phyloP scores from a whole-genome alignment of 2,329 filamentous ascomycete species.

The Paecilomyces formosus region DNA sequence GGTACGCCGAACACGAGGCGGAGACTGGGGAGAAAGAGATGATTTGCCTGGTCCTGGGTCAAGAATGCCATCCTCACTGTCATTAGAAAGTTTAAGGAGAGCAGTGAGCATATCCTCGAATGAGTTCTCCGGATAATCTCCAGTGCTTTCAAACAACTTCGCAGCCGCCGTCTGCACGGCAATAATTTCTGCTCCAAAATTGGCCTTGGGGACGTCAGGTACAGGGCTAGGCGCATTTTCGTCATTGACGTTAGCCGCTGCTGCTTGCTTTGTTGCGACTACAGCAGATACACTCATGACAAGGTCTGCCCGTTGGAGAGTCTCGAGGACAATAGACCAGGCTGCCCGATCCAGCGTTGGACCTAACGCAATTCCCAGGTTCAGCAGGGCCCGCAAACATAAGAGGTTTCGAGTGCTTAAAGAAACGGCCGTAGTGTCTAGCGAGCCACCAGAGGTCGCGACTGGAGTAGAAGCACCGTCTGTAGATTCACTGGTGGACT shows the following conservation, averaged over 20 bases:
- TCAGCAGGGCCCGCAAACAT: slow-evolving; percentile 84
- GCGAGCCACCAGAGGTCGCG: slow-evolving; percentile 17
- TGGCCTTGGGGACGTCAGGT: slow-evolving; percentile 47
- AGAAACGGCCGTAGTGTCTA: slow-evolving; percentile 42
- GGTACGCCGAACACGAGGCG: slow-evolving; percentile 15
- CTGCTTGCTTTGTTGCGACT: slow-evolving; percentile 18
- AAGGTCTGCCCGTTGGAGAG: slow-evolving; percentile 85
- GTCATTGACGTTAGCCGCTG: slow-evolving; percentile 15
- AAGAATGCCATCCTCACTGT: slow-evolving; percentile 35
- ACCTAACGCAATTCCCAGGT: slow-evolving; percentile 87
- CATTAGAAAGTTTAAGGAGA: slow-evolving; percentile 61
- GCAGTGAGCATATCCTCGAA: slow-evolving; percentile 72
- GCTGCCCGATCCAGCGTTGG: slow-evolving; percentile 69
- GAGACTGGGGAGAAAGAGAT: slow-evolving; percentile 37
- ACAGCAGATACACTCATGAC: slow-evolving; percentile 51
- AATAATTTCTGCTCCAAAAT: slow-evolving; percentile 72
- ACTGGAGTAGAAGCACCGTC: slow-evolving; percentile 15
- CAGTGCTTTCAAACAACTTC: slow-evolving; percentile 82
- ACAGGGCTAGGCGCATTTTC: slow-evolving; percentile 17
- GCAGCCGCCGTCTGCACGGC: slow-evolving; percentile 83
- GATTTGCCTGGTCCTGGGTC: slow-evolving; percentile 43
- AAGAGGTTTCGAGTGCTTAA: slow-evolving; percentile 85
- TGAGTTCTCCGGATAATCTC: slow-evolving; percentile 76
- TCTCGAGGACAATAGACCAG: slow-evolving; percentile 88
- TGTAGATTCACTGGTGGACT: slow-evolving; percentile 19